Base-by-base conservation (phyloP, 495 filamentous ascomycete genomes). In the Penicillium alfredii region DNA sequence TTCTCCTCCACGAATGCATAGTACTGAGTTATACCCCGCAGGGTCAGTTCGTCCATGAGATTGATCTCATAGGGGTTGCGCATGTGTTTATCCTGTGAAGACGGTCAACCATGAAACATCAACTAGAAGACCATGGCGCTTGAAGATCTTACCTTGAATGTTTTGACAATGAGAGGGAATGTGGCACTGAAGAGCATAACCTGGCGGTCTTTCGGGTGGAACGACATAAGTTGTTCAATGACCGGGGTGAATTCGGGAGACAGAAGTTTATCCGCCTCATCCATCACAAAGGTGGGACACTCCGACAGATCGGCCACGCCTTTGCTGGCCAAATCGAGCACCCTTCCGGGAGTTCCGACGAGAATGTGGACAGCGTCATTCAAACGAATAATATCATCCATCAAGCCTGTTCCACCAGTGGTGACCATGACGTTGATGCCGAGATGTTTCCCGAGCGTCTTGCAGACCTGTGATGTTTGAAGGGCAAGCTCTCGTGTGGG, bases 1-100 rank as follows among this genome's bases (percentile, higher is more conserved):
- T 94, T 96, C 67, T 99, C 92, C 60, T 97, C 92, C 32, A 99
- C 92, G 45, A 95, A 99, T 11, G 92, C 92, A 54, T 99, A 99
- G 63, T 95, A 99, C 51, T 99, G 92, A 0, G 92, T 99, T 44
- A 99, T 95, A 64, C 92, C 92, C 27, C 92, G 83, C 12, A 99
- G 78, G 12, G 92, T 99, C 33, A 99, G 86, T 61, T 99, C 92
- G 54, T 99, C 92, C 92, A 99, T 99, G 17, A 99, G 77, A 54
- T 99, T 99, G 64, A 99, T 99, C 63, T 99, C 92, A 48, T 96
- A 94, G 1, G 92, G 92, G 38, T 81, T 80, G 45, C 74, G 76
- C 86, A 99, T 93, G 66, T 97, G 88, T 69, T 94, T 94, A 61
- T 97, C 93, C 57, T 80, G 43, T 38, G 41, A 35, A 38, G 26